Evolutionary conservation across 1,284 basidiomycete genomes (phyloP).

Genomic region (Singerocomus inundabilis): DNA sequence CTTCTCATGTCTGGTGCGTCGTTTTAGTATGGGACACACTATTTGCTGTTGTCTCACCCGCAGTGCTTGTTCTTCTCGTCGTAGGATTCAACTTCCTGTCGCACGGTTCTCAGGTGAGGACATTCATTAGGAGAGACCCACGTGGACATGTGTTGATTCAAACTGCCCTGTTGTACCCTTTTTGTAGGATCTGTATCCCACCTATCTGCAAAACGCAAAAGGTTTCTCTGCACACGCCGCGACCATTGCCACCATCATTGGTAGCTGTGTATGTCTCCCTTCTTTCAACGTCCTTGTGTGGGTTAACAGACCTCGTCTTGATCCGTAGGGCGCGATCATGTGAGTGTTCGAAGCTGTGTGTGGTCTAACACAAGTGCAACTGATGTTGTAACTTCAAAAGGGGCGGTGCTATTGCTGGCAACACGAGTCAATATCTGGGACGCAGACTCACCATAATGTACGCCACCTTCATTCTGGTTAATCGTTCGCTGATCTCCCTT

Average conservation of each 20-base stretch:
- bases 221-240: slow-evolving; percentile 58
- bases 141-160: neutral
- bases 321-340: slow-evolving; percentile 69
- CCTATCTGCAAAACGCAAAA: slow-evolving; percentile 69
- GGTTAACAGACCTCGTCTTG: slow-evolving; percentile 64
- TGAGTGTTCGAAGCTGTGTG: slow-evolving; percentile 21
- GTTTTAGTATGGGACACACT: neutral
- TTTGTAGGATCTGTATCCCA: slow-evolving; percentile 71
- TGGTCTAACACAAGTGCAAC: neutral
- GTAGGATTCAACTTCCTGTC: slow-evolving; percentile 91
- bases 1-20: slow-evolving; percentile 73
- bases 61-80: neutral
- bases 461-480: slow-evolving; percentile 16
- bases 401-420: slow-evolving; percentile 82
- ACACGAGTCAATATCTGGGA: slow-evolving; percentile 80
- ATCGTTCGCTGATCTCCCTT: neutral
- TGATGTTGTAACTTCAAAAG: slow-evolving; percentile 35
- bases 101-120: slow-evolving; percentile 70
- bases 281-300: slow-evolving; percentile 47
- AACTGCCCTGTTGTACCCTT: slow-evolving; percentile 34
- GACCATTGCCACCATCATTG: slow-evolving; percentile 88
- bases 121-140: slow-evolving; percentile 48
- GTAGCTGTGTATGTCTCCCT: slow-evolving; percentile 68
- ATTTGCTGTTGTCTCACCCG: neutral
- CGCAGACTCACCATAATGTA: slow-evolving; percentile 84